A percentile compares a stretch with the other conserved stretches of the same genome.
Conservation (phyloP, 768 basidiomycete genomes). For the Tylopilus sp. region DNA sequence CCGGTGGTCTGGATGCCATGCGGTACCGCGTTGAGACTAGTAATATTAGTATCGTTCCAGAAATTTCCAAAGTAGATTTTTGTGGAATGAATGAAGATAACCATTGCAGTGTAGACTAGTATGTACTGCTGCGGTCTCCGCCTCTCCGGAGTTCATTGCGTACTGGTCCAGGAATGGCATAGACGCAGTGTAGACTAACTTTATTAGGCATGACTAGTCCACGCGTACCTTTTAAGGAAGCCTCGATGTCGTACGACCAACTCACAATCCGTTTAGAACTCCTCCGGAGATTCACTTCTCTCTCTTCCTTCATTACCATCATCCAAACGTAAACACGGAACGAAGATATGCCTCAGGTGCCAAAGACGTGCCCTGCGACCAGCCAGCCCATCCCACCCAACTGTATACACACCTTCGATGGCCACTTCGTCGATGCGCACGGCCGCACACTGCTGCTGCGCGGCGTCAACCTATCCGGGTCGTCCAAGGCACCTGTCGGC, state of each 20-base stretch:
- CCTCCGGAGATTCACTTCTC: not conserved
- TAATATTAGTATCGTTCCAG: not conserved
- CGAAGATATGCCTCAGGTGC: conserved; percentile 21
- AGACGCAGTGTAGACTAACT: too few species aligned
- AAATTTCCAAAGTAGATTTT: not conserved
- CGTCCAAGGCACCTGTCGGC: conserved; percentile 77
- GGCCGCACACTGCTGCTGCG: conserved; percentile 81
- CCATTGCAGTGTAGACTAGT: not conserved
- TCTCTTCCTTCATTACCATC: not conserved
- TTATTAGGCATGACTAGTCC: not conserved
- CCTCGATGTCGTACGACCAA: conserved; percentile 19
- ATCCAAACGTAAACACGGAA: not conserved
- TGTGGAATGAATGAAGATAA: not conserved
- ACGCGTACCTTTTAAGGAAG: conserved; percentile 12
- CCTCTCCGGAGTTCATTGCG: not conserved
- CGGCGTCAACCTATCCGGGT: conserved; percentile 93
- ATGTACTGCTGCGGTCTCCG: not conserved
- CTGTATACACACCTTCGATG: conserved; percentile 63
- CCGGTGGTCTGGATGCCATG: not conserved
- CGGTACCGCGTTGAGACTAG: not conserved
- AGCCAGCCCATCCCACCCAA: conserved; percentile 11
- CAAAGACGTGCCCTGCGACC: conserved; percentile 16
- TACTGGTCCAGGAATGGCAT: not conserved
- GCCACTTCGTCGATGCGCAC: conserved; percentile 67
- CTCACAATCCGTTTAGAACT: not conserved